phyloP scores from a whole-genome alignment of 2,329 filamentous ascomycete genomes.

The Claviceps sp. region DNA sequence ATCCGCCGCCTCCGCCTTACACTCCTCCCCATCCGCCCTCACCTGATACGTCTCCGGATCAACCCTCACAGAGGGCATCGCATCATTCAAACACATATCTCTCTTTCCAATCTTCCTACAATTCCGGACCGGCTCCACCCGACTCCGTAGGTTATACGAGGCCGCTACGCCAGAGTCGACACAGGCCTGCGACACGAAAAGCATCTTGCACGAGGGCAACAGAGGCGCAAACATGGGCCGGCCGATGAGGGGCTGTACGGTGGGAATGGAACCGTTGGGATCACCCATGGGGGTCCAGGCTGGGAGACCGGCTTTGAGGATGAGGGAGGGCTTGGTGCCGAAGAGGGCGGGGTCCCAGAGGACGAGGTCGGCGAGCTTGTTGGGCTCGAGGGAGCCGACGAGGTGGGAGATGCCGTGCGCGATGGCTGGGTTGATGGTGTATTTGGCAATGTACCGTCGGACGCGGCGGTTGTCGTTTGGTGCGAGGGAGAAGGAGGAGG shows the following conservation, averaged over 20 bases:
- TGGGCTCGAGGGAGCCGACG: conserved; percentile 75
- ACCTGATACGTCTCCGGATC: conserved; percentile 85
- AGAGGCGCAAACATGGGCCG: conserved; percentile 75
- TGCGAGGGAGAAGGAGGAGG: conserved; percentile 31
- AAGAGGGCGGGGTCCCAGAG: conserved; percentile 79
- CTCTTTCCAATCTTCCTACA: conserved; percentile 65
- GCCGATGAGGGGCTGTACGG: conserved; percentile 70
- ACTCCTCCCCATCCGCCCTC: conserved; percentile 67
- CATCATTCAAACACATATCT: conserved; percentile 84
- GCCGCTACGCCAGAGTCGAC: conserved; percentile 52
- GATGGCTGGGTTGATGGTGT: conserved; percentile 87
- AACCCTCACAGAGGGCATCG: conserved; percentile 75
- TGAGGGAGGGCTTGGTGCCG: conserved; percentile 67
- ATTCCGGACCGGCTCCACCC: conserved; percentile 64
- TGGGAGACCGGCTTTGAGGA: conserved; percentile 83
- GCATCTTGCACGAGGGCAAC: conserved; percentile 58
- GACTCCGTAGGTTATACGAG: conserved; percentile 64
- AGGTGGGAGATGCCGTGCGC: conserved; percentile 82
- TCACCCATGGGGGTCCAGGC: conserved; percentile 76
- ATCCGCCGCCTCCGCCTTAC: conserved; percentile 57
- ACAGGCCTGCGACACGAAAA: conserved; percentile 69
- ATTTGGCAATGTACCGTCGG: conserved; percentile 88
- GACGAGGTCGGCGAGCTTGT: conserved; percentile 81
- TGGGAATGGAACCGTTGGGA: conserved; percentile 74
- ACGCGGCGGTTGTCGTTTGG: conserved; percentile 83